phyloP scores from a whole-genome alignment of 371 early-diverging fungal species.

The Rhizomucor miehei region DNA sequence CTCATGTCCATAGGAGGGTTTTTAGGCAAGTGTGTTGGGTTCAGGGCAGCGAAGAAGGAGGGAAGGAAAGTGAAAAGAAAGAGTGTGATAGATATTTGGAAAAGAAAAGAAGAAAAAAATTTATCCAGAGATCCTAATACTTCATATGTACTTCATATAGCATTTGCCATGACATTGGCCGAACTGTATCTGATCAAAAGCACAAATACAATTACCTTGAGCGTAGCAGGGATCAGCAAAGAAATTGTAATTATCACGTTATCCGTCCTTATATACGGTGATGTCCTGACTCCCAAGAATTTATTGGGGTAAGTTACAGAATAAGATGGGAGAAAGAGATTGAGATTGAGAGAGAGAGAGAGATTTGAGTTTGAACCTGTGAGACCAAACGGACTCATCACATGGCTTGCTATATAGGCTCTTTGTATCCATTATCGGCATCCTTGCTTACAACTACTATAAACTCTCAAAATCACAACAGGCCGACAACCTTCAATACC shows the following conservation, averaged over 20 bases:
- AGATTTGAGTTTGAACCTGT: neutral
- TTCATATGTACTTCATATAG: conserved; percentile 21
- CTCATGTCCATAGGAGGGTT: conserved; percentile 76
- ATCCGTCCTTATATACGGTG: conserved; percentile 59
- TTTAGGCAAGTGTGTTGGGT: conserved; percentile 47
- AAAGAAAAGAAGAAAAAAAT: neutral
- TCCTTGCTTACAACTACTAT: conserved; percentile 58
- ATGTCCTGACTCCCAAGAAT: conserved; percentile 48
- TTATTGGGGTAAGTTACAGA: conserved; percentile 46
- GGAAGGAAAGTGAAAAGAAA: too few species aligned
- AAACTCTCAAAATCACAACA: conserved; percentile 36
- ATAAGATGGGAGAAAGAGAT: neutral
- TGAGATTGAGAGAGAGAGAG: neutral
- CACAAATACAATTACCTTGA: conserved; percentile 84
- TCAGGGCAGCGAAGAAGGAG: too few species aligned
- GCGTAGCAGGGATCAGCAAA: conserved; percentile 88
- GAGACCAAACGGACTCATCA: conserved; percentile 1
- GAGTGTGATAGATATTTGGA: too few species aligned
- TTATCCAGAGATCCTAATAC: neutral
- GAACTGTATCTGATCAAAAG: conserved; percentile 81
- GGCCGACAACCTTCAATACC: conserved; percentile 22
- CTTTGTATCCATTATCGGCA: conserved; percentile 58
- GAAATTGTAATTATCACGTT: conserved; percentile 55
- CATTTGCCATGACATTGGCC: conserved; percentile 83
- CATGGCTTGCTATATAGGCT: conserved; percentile 32